Base-by-base conservation (phyloP, 2,329 filamentous ascomycete species). In the Tolypocladium inflatum region DNA sequence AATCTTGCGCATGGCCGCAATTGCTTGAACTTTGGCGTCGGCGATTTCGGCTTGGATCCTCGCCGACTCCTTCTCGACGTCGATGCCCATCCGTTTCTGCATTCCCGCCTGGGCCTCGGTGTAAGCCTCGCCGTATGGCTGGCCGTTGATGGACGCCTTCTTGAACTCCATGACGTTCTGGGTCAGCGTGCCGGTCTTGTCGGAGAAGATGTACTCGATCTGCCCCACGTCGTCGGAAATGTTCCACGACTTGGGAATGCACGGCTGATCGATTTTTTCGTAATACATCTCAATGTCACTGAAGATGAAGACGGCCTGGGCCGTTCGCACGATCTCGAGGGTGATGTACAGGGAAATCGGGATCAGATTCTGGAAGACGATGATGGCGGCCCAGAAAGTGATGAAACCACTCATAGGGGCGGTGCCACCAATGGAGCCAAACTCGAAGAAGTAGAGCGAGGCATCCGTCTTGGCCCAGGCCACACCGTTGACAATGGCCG, bases 161-260 rank as follows among this genome's bases (percentile, higher is more conserved):
- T 97, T 99, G 83, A 97, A 99, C 72, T 99, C 95, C 94, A 99
- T 97, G 79, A 92, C 88, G 69, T 97, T 97, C 75, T 94, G 95
- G 7, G 93, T 97, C 64, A 97, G 77, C 1, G 93, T 97, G 33
- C 93, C 93, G 0, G 93, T 97, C 78, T 97, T 97, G 78, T 97
- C 93, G 0, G 92, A 97, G 73, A 99, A 99, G 64, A 99, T 96
- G 77, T 97, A 99, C 74, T 97, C 94, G 62, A 99, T 96, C 74
- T 99, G 94, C 15, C 94, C 94, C 53, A 99, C 80, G 67, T 99
- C 95, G 69, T 99, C 94, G 1, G 93, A 97, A 55, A 99, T 97
- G 70, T 97, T 99, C 94, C 94, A 99, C 0, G 92, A 91, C 69
- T 97, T 97, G 6, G 95, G 94, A 13, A 96, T 91, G 70, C 95